A percentile compares a stretch with the other conserved stretches of the same genome.
Evolutionary conservation across 108 stramenopile genomes (phyloP).

Genomic region (Thalassiosira profunda): DNA sequence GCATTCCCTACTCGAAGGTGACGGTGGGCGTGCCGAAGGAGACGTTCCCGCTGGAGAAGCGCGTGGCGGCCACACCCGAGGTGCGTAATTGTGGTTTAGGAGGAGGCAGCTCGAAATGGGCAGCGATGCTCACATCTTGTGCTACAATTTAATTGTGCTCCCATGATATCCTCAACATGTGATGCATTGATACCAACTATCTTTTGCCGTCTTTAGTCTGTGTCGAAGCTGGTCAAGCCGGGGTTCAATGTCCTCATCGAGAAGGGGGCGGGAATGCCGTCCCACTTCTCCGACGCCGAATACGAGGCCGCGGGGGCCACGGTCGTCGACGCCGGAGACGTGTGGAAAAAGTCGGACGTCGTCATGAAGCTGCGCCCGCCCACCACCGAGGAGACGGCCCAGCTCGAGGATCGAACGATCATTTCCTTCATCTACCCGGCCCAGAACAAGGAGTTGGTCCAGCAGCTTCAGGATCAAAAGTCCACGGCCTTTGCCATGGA

Average conservation of each 20-base stretch:
- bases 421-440: conserved; percentile 94
- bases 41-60: conserved; percentile 85
- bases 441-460: conserved; percentile 92
- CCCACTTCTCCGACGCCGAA: conserved; percentile 92
- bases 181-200: too few species aligned
- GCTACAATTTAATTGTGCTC: too few species aligned
- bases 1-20: conserved; percentile 80
- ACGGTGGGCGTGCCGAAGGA: conserved; percentile 98
- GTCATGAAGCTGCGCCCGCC: conserved; percentile 96
- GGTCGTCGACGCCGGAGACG: conserved; percentile 77
- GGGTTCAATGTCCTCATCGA: conserved; percentile 88
- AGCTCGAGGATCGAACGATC: conserved; percentile 84
- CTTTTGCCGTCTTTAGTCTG: conserved; percentile 35
- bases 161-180: too few species aligned
- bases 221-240: conserved; percentile 79
- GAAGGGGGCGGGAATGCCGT: conserved; percentile 88
- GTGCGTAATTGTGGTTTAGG: too few species aligned
- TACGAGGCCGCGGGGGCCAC: conserved; percentile 96
- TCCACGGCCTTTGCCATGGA: conserved; percentile 98
- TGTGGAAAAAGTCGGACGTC: conserved; percentile 91
- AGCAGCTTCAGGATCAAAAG: conserved; percentile 91
- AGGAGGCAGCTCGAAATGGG: too few species aligned
- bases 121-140: too few species aligned
- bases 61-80: conserved; percentile 93
- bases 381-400: conserved; percentile 77